Evolutionary conservation across 2,329 filamentous ascomycete species (phyloP), one percentile per base, ranked within the genome.

Genomic region (Phaeoacremonium minimum): DNA sequence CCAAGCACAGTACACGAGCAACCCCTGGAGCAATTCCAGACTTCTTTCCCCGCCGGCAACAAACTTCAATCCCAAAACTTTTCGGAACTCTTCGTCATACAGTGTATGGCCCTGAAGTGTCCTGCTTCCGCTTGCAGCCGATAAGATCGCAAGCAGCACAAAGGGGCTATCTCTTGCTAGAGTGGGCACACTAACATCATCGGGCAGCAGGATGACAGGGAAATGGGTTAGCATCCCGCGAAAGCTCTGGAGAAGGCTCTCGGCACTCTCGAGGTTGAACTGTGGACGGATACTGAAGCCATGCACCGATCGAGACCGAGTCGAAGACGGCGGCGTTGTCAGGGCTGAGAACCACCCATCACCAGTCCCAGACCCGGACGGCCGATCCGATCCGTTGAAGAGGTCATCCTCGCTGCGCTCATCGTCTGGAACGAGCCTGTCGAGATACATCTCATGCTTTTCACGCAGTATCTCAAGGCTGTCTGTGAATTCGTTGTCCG

Each of bases 1-100:
- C 77, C 77, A 81, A 14, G 67, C 61, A 33, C 72, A 67, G 42
- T 80, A 80, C 6, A 80, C 64, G 17, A 80, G 55, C 15, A 80
- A 53, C 4, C 75, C 75, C 43, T 77, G 71, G 2, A 81, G 50
- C 13, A 80, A 46, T 45, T 81, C 75, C 15, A 80, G 40, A 11
- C 64, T 75, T 38, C 73, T 67, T 57, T 81, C 75, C 0, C 75
- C 74, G 4, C 69, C 66, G 0, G 75, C 64, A 1, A 81, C 71
- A 28, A 76, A 71, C 50, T 75, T 78, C 30, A 75, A 57, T 2
- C 66, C 73, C n/a, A 78, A 46, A 0, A 75, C 63, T 47, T 76
- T 77, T 18, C 73, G 61, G 34, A 80, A 74, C 52, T 80, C 75
- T 33, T 72, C 67, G 18, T 79, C 75, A 30, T 80, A 76, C 4